Conservation (phyloP, 345 rosid species). For the Citrus cavaleriei region DNA sequence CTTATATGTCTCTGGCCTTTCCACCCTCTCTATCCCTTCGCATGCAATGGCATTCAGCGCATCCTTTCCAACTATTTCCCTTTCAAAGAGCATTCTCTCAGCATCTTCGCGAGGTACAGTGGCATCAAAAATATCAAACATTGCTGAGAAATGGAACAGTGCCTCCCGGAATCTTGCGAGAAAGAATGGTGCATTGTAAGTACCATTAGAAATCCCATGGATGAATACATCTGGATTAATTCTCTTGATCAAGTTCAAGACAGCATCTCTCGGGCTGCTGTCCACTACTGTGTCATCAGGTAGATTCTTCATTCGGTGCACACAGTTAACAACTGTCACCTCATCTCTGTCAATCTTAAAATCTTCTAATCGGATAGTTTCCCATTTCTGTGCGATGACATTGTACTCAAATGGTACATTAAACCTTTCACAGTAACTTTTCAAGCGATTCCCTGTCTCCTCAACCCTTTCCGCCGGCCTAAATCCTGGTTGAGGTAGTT, state of each 20-base stretch:
- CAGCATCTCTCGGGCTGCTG: slow-evolving; percentile 60
- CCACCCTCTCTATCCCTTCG: slow-evolving; percentile 65
- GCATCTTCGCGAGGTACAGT: slow-evolving; percentile 42
- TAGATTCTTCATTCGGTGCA: slow-evolving; percentile 46
- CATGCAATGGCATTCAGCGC: slow-evolving; percentile 65
- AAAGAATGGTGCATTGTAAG: slow-evolving; percentile 70
- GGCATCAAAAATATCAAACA: slow-evolving; percentile 63
- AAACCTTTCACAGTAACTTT: slow-evolving; percentile 53
- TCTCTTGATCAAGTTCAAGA: slow-evolving; percentile 47
- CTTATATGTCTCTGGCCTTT: slow-evolving; percentile 76
- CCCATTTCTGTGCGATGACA: slow-evolving; percentile 71
- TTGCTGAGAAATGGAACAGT: slow-evolving; percentile 58
- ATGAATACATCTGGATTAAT: slow-evolving; percentile 62
- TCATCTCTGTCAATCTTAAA: slow-evolving; percentile 51
- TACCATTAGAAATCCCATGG: slow-evolving; percentile 58
- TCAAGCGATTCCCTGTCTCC: slow-evolving; percentile 62
- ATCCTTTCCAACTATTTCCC: slow-evolving; percentile 50
- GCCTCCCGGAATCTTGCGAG: slow-evolving; percentile 65
- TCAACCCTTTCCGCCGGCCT: slow-evolving; percentile 65
- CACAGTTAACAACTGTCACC: slow-evolving; percentile 55
- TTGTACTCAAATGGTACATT: slow-evolving; percentile 57
- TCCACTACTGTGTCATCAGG: slow-evolving; percentile 60
- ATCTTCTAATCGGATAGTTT: slow-evolving; percentile 61
- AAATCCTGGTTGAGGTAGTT: slow-evolving; percentile 83
- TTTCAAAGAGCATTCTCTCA: slow-evolving; percentile 56